Base-by-base conservation (phyloP, 2,329 filamentous ascomycete species). In the Talaromyces piceae region DNA sequence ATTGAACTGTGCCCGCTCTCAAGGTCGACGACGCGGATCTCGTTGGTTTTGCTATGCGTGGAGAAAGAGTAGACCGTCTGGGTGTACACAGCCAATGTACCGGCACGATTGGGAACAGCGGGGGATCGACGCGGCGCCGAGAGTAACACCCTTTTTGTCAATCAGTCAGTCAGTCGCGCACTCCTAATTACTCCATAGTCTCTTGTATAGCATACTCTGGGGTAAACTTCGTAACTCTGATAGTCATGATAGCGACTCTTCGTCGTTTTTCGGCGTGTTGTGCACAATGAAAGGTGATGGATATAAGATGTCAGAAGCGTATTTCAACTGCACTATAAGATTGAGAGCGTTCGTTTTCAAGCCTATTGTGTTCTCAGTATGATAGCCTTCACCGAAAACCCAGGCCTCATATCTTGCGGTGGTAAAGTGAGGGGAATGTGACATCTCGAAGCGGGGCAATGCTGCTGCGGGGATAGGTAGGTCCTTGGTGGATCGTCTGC, bases 31-130 rank as follows among this genome's bases (percentile, higher is more conserved):
- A 75, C 67, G 22, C 70, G 67, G 43, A 76, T 71, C 54, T 76
- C 74, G 44, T 66, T 70, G 27, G 65, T 73, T 55, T 73, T 73
- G 31, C 68, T 66, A 57, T 76, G 73, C 0, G 70, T 71, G 26
- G 75, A 71, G 57, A 77, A 77, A 20, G 73, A 75, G 55, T 77
- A 77, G n/a, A 68, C 66, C 2, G 73, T 72, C 49, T 75, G 72
- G 7, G 70, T 74, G 58, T 74, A 76, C 9, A 75, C 65, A 5
- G 71, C 69, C 25, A 75, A 65, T 12, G 67, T 74, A n/a, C 74
- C 74, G 22, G 69, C 62, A 1, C 72, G 60, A 57, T 73, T 75
- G 25, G 74, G 73, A 47, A 68, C 57, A 37, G 69, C 73, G 37
- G 70, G 62, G 28, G 72, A 74, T 54, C 73, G 65, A 54, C 73